Evolutionary conservation across 2,329 filamentous ascomycete genomes (phyloP).

Genomic region (Phialemoniopsis sp.): DNA sequence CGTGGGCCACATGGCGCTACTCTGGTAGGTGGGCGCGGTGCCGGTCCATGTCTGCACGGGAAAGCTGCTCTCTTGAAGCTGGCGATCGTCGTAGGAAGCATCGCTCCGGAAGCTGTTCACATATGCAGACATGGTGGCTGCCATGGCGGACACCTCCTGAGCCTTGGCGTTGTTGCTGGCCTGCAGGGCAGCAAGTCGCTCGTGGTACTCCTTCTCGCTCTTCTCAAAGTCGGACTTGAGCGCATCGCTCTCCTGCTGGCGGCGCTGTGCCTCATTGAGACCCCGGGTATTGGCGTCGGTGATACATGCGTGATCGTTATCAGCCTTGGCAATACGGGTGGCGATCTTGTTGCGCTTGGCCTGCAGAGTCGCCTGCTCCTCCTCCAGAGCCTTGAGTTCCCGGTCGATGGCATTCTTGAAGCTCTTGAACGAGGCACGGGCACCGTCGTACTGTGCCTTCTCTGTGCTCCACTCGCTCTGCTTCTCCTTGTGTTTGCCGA

Average conservation of each 20-base stretch:
- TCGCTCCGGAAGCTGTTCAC: slow-evolving; percentile 36
- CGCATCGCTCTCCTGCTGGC: slow-evolving; percentile 43
- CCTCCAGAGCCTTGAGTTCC: slow-evolving; percentile 57
- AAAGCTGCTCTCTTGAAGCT: slow-evolving; percentile 9
- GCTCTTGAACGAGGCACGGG: slow-evolving; percentile 48
- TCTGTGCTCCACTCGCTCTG: slow-evolving; percentile 50
- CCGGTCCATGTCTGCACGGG: too few species aligned
- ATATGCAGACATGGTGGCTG: slow-evolving; percentile 31
- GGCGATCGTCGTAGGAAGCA: slow-evolving; percentile 29
- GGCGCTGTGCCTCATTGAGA: slow-evolving; percentile 58
- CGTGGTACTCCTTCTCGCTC: slow-evolving; percentile 38
- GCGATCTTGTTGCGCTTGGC: slow-evolving; percentile 71
- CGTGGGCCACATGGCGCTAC: too few species aligned
- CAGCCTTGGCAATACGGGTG: slow-evolving; percentile 66
- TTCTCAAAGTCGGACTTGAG: slow-evolving; percentile 42
- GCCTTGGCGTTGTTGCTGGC: slow-evolving; percentile 31
- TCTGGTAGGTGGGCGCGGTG: too few species aligned
- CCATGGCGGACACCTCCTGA: slow-evolving; percentile 28
- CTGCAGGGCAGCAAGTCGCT: slow-evolving; percentile 31
- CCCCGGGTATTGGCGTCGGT: slow-evolving; percentile 64
- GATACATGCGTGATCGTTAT: slow-evolving; percentile 68
- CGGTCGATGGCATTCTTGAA: slow-evolving; percentile 59
- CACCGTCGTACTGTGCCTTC: slow-evolving; percentile 56
- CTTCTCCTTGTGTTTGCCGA: slow-evolving; percentile 49
- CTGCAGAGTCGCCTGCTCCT: slow-evolving; percentile 59